phyloP scores from a whole-genome alignment of 2,329 filamentous ascomycete species.

The Nothopassalora personata region DNA sequence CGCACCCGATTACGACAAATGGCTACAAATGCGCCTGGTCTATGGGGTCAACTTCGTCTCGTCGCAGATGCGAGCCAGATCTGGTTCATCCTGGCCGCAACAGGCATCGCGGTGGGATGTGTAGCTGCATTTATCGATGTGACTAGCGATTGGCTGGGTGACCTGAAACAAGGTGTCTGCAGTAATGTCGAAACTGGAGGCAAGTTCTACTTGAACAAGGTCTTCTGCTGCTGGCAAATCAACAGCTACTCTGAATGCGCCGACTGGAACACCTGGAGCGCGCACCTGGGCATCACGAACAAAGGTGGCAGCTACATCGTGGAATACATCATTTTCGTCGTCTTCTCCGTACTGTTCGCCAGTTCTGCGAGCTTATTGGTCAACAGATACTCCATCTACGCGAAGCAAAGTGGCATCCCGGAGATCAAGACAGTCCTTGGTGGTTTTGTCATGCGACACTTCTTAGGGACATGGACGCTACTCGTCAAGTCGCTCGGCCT shows the following conservation, averaged over 20 bases:
- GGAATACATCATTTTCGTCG: conserved; percentile 79
- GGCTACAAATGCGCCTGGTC: conserved; percentile 60
- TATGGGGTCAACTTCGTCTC: conserved; percentile 67
- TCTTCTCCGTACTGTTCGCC: conserved; percentile 84
- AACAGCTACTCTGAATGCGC: conserved; percentile 72
- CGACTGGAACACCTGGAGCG: conserved; percentile 83
- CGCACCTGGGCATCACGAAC: conserved; percentile 62
- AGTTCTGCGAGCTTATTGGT: conserved; percentile 73
- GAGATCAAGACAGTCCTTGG: conserved; percentile 96
- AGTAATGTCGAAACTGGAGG: conserved; percentile 70
- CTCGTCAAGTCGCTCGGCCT: conserved; percentile 82
- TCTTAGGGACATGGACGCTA: conserved; percentile 83
- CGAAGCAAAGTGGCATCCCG: conserved; percentile 91
- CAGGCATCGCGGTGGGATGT: conserved; percentile 75
- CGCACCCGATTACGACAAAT: conserved; percentile 78
- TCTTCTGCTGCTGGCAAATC: conserved; percentile 91
- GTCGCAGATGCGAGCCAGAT: conserved; percentile 82
- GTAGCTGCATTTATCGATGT: conserved; percentile 88
- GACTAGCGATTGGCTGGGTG: conserved; percentile 85
- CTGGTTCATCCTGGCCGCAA: conserved; percentile 82
- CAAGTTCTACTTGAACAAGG: conserved; percentile 79
- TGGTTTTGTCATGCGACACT: conserved; percentile 84
- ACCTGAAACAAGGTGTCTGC: conserved; percentile 87
- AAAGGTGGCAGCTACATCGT: conserved; percentile 69
- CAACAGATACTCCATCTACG: conserved; percentile 76